A percentile compares a stretch with the other conserved stretches of the same genome.
Conservation (phyloP, 352 stramenopile species). For the Blastocystis sp. region DNA sequence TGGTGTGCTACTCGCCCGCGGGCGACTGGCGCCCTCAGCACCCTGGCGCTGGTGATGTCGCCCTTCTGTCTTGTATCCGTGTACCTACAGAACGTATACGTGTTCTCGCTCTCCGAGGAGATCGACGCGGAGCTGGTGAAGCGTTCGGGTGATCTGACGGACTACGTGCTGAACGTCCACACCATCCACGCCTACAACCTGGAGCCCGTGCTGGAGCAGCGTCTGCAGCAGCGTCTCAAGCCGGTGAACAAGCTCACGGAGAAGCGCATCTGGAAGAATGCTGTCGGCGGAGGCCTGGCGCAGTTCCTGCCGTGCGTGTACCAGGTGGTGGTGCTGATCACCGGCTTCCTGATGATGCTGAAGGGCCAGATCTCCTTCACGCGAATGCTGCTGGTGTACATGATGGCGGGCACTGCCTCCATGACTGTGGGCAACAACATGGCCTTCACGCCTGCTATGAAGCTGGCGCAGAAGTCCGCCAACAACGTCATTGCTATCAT, state of each 20-base stretch:
- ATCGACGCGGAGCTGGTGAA: constrained; percentile 38
- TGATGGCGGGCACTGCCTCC: constrained; percentile 17
- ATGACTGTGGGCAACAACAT: constrained; percentile 44
- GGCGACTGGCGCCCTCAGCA: constrained; percentile 26
- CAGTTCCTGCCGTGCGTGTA: constrained; percentile 9
- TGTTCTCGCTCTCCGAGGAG: constrained; percentile 2
- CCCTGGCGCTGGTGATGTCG: constrained; percentile 14
- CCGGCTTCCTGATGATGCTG: background rate
- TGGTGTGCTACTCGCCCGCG: constrained; percentile 1
- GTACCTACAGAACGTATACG: constrained; percentile 26
- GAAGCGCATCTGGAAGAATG: background rate
- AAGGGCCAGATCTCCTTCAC: constrained; percentile 19
- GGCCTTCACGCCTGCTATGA: constrained; percentile 24
- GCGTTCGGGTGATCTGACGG: constrained; percentile 49
- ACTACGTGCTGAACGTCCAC: constrained; percentile 66
- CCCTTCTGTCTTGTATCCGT: constrained; percentile 1
- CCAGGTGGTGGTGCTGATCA: background rate
- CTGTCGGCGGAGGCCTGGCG: constrained; percentile 15
- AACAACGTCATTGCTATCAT: constrained; percentile 38
- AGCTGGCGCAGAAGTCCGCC: constrained; percentile 34
- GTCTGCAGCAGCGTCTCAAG: background rate
- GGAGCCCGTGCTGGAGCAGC: background rate
- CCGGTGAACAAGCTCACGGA: constrained; percentile 8
- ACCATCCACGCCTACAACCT: constrained; percentile 66
- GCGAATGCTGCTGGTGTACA: constrained; percentile 37